Evolutionary conservation across 768 basidiomycete species (phyloP).

Genomic region (Cyathus striatus): DNA sequence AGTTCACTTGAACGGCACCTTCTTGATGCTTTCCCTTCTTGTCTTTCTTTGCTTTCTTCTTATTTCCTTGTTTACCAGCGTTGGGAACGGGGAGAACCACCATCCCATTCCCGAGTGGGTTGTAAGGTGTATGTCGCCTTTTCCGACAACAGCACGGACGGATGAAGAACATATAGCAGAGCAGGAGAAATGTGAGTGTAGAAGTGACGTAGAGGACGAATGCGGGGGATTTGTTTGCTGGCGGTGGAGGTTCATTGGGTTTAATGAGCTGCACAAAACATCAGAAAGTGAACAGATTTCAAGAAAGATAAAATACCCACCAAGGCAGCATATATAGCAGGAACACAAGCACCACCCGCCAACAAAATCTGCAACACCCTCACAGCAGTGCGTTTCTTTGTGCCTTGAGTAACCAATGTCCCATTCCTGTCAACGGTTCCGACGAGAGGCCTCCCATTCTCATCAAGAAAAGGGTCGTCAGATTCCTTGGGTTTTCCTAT

Average conservation of each 20-base stretch:
- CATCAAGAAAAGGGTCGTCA: slow-evolving; percentile 29
- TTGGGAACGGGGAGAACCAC: slow-evolving; percentile 52
- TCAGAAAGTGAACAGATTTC: slow-evolving; percentile 5
- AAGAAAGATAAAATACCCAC: slow-evolving; percentile 29
- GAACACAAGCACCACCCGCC: slow-evolving; percentile 44
- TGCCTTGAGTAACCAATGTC: slow-evolving; percentile 55
- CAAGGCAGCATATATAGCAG: slow-evolving; percentile 58
- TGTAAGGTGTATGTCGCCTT: slow-evolving; percentile 5
- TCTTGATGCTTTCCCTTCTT: slow-evolving; percentile 36
- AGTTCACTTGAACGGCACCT: slow-evolving; percentile 63
- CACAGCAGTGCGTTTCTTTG: slow-evolving; percentile 48
- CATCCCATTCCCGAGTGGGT: slow-evolving; percentile 37
- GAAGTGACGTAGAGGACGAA: slow-evolving; percentile 56
- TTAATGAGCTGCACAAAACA: slow-evolving; percentile 46
- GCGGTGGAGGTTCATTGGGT: slow-evolving; percentile 48
- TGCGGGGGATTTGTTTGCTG: slow-evolving; percentile 45
- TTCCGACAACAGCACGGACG: slow-evolving; percentile 50
- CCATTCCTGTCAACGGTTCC: slow-evolving; percentile 59
- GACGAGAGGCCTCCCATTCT: slow-evolving; percentile 43
- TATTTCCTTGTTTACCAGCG: slow-evolving; percentile 30
- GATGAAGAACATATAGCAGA: slow-evolving; percentile 52
- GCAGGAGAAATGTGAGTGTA: slow-evolving; percentile 42
- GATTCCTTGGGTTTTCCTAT: slow-evolving; percentile 18
- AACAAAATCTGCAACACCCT: slow-evolving; percentile 46
- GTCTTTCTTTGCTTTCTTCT: slow-evolving; percentile 24